Conservation (phyloP, 2,329 filamentous ascomycete species). For the Knufia petricola region DNA sequence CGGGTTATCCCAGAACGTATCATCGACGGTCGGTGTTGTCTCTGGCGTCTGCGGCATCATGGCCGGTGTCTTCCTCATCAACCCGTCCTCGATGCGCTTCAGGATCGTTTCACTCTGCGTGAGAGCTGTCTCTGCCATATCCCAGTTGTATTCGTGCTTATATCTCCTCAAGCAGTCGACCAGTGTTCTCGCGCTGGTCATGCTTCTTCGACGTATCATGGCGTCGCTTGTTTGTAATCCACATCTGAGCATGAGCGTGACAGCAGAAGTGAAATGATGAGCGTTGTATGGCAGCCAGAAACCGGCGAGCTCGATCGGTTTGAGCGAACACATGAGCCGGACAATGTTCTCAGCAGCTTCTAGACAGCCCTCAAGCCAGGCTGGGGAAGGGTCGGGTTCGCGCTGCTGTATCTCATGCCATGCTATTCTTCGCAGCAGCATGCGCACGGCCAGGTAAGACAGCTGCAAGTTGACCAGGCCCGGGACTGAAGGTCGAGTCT, state of each 20-base stretch:
- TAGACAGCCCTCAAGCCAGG: conserved; percentile 21
- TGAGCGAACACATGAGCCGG: conserved; percentile 34
- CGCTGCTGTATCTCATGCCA: conserved; percentile 31
- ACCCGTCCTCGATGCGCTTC: conserved; percentile 22
- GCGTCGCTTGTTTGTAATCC: conserved; percentile 31
- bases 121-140: conserved; percentile 46
- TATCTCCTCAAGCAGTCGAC: conserved; percentile 40
- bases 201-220: conserved; percentile 36
- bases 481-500: conserved; percentile 28
- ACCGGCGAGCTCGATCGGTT: conserved; percentile 15
- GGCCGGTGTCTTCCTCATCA: conserved; percentile 5
- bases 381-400: conserved; percentile 16
- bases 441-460: conserved; percentile 36
- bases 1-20: conserved; percentile 8
- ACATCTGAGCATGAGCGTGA: conserved; percentile 21
- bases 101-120: conserved; percentile 40
- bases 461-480: conserved; percentile 38
- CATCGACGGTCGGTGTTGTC: not conserved
- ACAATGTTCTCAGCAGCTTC: conserved; percentile 17
- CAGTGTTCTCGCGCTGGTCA: conserved; percentile 39
- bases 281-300: conserved; percentile 23
- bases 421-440: conserved; percentile 39
- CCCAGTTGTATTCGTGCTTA: conserved; percentile 44
- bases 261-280: conserved; percentile 22
- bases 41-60: not conserved